Percentiles rank a stretch among this genome's conserved stretches.
Conservation (phyloP, 192 early-diverging fungal genomes). For the Blastocladiella britannica region DNA sequence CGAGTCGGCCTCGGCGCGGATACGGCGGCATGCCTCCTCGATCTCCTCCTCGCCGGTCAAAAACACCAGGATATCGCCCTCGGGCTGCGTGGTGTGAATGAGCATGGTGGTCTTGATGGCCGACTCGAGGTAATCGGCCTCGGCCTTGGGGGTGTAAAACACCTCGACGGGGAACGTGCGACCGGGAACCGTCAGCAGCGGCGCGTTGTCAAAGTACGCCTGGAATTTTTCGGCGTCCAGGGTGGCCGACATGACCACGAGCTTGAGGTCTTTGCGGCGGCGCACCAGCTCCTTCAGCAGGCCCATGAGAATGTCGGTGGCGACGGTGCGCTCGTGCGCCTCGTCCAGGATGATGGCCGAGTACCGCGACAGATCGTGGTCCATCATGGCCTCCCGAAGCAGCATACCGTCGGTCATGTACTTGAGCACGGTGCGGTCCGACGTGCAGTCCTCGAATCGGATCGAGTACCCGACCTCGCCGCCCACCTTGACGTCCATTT, state of each 20-base stretch:
- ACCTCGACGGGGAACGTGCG: slow-evolving; percentile 97
- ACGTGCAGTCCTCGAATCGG: slow-evolving; percentile 93
- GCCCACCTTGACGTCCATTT: slow-evolving; percentile 82
- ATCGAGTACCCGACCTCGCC: slow-evolving; percentile 95
- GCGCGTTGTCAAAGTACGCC: slow-evolving; percentile 91
- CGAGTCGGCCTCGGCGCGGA: slow-evolving; percentile 54
- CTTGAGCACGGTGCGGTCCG: slow-evolving; percentile 63
- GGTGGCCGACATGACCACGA: slow-evolving; percentile 95
- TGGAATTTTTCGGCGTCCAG: slow-evolving; percentile 98
- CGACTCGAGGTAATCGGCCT: slow-evolving; percentile 91
- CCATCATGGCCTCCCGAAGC: slow-evolving; percentile 87
- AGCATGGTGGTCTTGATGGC: slow-evolving; percentile 85
- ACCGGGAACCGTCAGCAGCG: slow-evolving; percentile 77
- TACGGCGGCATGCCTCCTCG: slow-evolving; percentile 63
- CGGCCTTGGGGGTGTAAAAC: slow-evolving; percentile 92
- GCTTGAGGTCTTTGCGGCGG: slow-evolving; percentile 60
- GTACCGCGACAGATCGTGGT: slow-evolving; percentile 65
- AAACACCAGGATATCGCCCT: slow-evolving; percentile 93
- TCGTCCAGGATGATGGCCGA: slow-evolving; percentile 95
- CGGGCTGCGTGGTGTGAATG: slow-evolving; percentile 78
- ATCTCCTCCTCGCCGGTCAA: slow-evolving; percentile 98
- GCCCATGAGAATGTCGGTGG: slow-evolving; percentile 96
- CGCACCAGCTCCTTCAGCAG: slow-evolving; percentile 76
- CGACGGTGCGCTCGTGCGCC: slow-evolving; percentile 90
- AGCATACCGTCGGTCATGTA: slow-evolving; percentile 99